These are phyloP conservation scores for Furcasterigmium furcatum DNA, from an alignment of 2,329 filamentous ascomycete species.

Conservation along the genomic window DNA sequence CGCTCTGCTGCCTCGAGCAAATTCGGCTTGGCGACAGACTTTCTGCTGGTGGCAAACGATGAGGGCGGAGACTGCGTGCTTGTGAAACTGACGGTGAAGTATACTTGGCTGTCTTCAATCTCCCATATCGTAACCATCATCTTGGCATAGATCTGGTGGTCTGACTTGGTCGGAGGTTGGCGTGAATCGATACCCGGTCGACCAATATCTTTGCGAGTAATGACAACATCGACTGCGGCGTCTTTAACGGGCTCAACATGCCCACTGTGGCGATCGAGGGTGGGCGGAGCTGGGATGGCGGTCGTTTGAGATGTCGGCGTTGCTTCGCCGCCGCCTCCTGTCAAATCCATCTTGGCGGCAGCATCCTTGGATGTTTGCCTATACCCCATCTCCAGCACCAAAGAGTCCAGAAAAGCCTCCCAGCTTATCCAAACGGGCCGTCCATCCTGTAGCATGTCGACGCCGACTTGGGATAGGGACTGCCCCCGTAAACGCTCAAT, in stretches of 20 bases:
- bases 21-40: constrained; percentile 32
- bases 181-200: constrained; percentile 31
- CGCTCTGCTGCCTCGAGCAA: constrained; percentile 43
- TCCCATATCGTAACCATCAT: constrained; percentile 78
- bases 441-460: constrained; percentile 71
- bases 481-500: constrained; percentile 63
- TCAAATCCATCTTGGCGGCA: constrained; percentile 8
- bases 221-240: constrained; percentile 65
- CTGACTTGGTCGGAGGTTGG: constrained; percentile 29
- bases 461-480: constrained; percentile 65
- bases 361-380: constrained; percentile 13
- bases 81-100: constrained; percentile 75
- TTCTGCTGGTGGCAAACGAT: constrained; percentile 26
- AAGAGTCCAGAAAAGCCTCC: constrained; percentile 55
- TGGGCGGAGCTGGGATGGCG: constrained; percentile 12
- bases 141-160: constrained; percentile 55
- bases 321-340: constrained; percentile 24
- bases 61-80: constrained; percentile 43
- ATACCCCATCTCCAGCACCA: constrained; percentile 39
- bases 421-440: constrained; percentile 55
- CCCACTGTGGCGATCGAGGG: constrained; percentile 17
- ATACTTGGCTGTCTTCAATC: constrained; percentile 62
- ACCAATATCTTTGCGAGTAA: constrained; percentile 47
- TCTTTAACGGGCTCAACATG: constrained; percentile 42
- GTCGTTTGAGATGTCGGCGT: constrained; percentile 30